Percentiles rank a stretch among this genome's conserved stretches.
Conservation (phyloP, 1,139 yeast species). For the Geotrichum macrosporum region DNA sequence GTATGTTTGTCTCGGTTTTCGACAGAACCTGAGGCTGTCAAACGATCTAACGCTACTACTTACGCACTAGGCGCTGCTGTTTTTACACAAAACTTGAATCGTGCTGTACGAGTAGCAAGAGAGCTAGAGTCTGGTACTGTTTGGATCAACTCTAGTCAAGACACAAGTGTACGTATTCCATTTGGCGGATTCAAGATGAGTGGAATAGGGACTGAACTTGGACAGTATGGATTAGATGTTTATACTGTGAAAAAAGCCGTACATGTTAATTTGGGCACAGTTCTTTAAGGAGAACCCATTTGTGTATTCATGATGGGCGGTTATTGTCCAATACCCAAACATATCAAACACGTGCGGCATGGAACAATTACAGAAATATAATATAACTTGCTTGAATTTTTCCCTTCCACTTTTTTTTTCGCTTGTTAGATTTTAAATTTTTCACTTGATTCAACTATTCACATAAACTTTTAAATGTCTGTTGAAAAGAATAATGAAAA, state of each 20-base stretch:
- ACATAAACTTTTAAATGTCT: no score
- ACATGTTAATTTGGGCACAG: no score
- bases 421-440: no score
- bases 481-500: no score
- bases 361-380: no score
- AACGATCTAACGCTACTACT: conserved; percentile 64
- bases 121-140: conserved; percentile 73
- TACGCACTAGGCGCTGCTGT: conserved; percentile 87
- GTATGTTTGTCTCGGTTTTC: conserved; percentile 69
- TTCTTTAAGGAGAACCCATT: no score
- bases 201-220: conserved; percentile 87
- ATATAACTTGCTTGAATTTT: no score
- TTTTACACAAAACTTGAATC: conserved; percentile 60
- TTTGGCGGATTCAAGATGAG: conserved; percentile 79
- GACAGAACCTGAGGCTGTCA: conserved; percentile 65
- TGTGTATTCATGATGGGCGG: no score
- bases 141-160: conserved; percentile 77
- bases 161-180: conserved; percentile 67
- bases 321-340: no score
- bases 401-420: no score
- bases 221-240: conserved; percentile 66
- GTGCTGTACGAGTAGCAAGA: conserved; percentile 60
- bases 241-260: conserved; percentile 76
- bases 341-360: no score
- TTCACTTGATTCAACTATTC: no score